Base-by-base conservation (phyloP, 179 eudicot species). In the Spinacia oleracea region DNA sequence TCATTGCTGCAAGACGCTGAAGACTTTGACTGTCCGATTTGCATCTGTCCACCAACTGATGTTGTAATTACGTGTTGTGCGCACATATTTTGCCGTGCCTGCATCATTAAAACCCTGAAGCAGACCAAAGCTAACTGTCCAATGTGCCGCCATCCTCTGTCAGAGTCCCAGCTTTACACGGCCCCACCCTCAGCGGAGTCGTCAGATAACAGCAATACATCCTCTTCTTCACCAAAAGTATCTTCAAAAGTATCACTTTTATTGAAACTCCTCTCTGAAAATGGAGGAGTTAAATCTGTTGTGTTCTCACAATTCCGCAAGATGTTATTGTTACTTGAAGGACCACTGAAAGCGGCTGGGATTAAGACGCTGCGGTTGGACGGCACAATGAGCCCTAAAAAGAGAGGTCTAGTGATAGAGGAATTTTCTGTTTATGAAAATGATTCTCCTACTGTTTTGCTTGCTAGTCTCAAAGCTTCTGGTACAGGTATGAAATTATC, bases 11-110 rank as follows among this genome's bases (percentile, higher is more conserved):
- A 95, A 90, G 98, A 95, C 51, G 89, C 95, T 43, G 98, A 93
- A 72, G 98, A 93, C 69, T 87, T 95, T 29, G 98, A 95, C 86
- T 95, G 98, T 81, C 98, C 98, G 40, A 91, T 95, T 73, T 95
- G 98, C 76, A 90, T 95, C 14, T 89, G 89, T 81, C 93, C 93
- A 12, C 97, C 98, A 31, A 86, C 91, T 1, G 83, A 95, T 66
- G 80, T 83, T 9, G 85, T 95, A 46, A 96, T 96, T 32, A 96
- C 99, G 9, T 73, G 87, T 43, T 96, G 99, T 81, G 94, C 97
- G 21, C 99, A 96, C 70, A 88, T 96, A 69, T 93, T 90, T 76
- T 96, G 98, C 80, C 85, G 85, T 56, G 62, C 88, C 64, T 96
- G 98, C 91, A 96, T 93, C 72, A 71, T 89, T 9, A 91, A 89